Evolutionary conservation across 2,329 filamentous ascomycete genomes (phyloP), one percentile per base, ranked within the genome.

Genomic region (Aspergillus ochraceoroseus): DNA sequence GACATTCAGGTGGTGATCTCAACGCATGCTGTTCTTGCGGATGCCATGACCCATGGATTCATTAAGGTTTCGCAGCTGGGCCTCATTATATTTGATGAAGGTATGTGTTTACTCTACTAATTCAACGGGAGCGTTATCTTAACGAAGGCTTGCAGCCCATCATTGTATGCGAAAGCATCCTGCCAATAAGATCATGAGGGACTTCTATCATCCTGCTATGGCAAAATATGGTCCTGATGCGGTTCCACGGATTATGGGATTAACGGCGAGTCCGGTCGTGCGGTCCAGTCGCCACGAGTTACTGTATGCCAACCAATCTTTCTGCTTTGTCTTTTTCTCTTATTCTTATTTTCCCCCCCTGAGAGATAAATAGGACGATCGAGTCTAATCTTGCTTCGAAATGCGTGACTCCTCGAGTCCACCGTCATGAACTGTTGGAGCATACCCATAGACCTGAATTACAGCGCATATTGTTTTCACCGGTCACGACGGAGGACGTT

Each of bases 71-170:
- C 68, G 0, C 70, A 68, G 2, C 63, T 94, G 14, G 72, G 81
- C 4, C 68, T 95, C 3, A 65, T 94, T 11, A 74, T 94, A 0
- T 85, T 94, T 52, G 88, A 95, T 55, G 88, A 95, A 78, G 85
- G 85, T 83, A 57, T 38, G 14, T 30, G 23, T 4, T 19, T 20
- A 7, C 4, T 11, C 3, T n/a, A 13, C 14, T 7, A 35, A 5
- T 17, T 15, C 14, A 7, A 27, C 5, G n/a, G 17, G 7, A 28
- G 8, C 2, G n/a, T 5, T 8, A 27, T 18, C n/a, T n/a, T 27
- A 13, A 22, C 26, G 22, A 25, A 35, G n/a, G 8, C 11, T 13
- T 26, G 7, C 30, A 68, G 87, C 85, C 7, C 87, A 94, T 57
- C 81, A 88, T 57, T 90, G 85, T 51, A 73, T 72, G 4, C 70